A percentile compares a stretch with the other conserved stretches of the same genome.
Evolutionary conservation across 805 yeast species (phyloP).

Genomic region (Candida methanosorbosa): DNA sequence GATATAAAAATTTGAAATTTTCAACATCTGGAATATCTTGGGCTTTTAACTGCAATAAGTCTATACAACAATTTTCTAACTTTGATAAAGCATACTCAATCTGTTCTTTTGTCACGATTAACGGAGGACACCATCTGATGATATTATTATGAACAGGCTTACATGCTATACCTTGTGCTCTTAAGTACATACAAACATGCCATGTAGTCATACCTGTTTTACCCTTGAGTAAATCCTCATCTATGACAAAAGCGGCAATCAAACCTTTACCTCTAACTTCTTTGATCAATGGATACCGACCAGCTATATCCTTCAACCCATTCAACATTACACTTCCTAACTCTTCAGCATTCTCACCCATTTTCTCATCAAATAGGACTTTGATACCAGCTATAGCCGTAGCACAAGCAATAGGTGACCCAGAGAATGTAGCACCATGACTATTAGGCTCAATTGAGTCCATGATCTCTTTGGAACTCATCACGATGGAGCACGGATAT

Average conservation of each 20-base stretch:
- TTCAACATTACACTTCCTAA: constrained; percentile 12
- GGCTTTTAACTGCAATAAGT: constrained; percentile 5
- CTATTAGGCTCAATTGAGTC: constrained; percentile 17
- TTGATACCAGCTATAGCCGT: constrained; percentile 17
- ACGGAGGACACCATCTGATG: constrained; percentile 15
- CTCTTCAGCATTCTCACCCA: constrained; percentile 11
- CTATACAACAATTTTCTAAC: constrained; percentile 11
- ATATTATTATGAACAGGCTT: constrained; percentile 17
- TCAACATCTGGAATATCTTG: constrained; percentile 12
- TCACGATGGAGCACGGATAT: constrained; percentile 17
- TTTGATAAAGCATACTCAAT: constrained; percentile 9
- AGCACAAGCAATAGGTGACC: constrained; percentile 19
- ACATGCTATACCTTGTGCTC: constrained; percentile 18
- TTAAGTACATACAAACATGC: constrained; percentile 18
- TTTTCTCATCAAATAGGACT: constrained; percentile 18
- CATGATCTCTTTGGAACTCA: constrained; percentile 14
- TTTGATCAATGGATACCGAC: constrained; percentile 11
- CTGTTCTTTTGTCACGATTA: constrained; percentile 11
- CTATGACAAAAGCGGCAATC: constrained; percentile 16
- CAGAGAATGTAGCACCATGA: constrained; percentile 22
- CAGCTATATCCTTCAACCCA: constrained; percentile 10
- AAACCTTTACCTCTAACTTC: constrained; percentile 17
- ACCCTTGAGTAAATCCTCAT: constrained; percentile 7
- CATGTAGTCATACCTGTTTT: constrained; percentile 10
- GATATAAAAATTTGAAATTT: constrained; percentile 9